Base-by-base conservation (phyloP, 371 early-diverging fungal species). In the Mortierella sp. region DNA sequence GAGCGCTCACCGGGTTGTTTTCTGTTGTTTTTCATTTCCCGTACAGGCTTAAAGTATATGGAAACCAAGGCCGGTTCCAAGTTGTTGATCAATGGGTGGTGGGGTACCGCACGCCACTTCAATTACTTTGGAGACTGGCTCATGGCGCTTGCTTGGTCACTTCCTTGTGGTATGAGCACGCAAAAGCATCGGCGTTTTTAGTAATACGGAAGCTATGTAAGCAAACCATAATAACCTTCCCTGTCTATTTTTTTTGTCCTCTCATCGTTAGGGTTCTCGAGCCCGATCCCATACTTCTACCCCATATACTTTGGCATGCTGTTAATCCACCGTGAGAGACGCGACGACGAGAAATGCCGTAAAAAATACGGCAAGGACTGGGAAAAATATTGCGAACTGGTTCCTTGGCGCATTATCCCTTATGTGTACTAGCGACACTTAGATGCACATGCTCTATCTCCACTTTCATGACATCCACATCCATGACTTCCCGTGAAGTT, bases 321-420 rank as follows among this genome's bases (percentile, higher is more conserved):
- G 21, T 19, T 44, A 21, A 44, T 44, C 44, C 44, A 44, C 2
- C 44, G 44, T 19, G 44, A 44, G 44, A 44, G 17, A 17, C 17
- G 44, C 17, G 44, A 44, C 23, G 44, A 44, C 4, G 21, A 44
- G 3, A 44, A 44, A 19, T 44, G 44, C 44, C 44, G 21, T 8
- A 44, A 19, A 21, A 44, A 44, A 21, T 44, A 44, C 19, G 44
- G 44, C 44, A 44, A 44, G 19, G 44, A 44, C 19, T 44, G 44
- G 44, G 44, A 44, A 21, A 6, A 21, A 5, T 44, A 44, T 7
- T 44, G 44, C 23, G 44, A 44, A 21, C 44, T 44, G 21, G 44
- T 44, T 6, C 44, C 44, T 44, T 44, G 44, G 44, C 44, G 44
- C 44, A 44, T 44, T 19, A 19, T 44, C 23, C 44, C 44, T 8